Conservation (phyloP, 176 grass and related monocot species). For the Zizania latifolia region DNA sequence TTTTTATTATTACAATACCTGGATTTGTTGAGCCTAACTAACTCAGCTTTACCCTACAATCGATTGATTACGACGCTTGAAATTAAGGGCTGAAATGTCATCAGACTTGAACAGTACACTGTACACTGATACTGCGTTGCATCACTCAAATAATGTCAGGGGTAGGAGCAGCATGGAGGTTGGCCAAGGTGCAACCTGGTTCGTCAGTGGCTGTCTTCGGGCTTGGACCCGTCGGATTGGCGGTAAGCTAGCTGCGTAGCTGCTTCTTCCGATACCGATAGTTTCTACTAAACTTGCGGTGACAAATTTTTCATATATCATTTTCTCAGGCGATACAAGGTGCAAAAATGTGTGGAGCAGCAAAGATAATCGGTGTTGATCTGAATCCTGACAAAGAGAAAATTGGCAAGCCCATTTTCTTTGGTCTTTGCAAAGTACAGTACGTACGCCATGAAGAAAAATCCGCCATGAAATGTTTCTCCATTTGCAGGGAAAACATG, state of each 20-base stretch:
- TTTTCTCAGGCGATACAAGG: conserved; percentile 50
- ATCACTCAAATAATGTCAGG: conserved; percentile 25
- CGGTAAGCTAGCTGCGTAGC: conserved; percentile 17
- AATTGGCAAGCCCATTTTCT: conserved; percentile 13
- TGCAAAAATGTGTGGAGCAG: conserved; percentile 49
- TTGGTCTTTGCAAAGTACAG: too few species aligned
- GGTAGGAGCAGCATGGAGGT: conserved; percentile 65
- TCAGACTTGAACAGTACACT: neutral
- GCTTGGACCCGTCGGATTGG: conserved; percentile 63
- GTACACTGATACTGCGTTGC: neutral
- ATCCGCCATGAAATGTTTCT: too few species aligned
- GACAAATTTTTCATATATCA: neutral
- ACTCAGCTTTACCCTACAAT: too few species aligned
- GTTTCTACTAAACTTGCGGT: too few species aligned
- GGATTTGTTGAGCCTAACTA: too few species aligned
- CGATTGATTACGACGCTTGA: neutral
- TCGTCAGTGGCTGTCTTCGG: conserved; percentile 63
- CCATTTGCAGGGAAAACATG: conserved; percentile 29
- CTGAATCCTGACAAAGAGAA: conserved; percentile 49
- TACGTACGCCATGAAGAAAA: neutral
- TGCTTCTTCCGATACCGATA: neutral
- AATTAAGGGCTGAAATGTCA: neutral
- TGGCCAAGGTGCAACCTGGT: conserved; percentile 46
- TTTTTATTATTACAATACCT: too few species aligned
- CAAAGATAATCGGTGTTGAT: conserved; percentile 58